Conservation (phyloP, 2,329 filamentous ascomycete species). For the Fusarium aywerte region DNA sequence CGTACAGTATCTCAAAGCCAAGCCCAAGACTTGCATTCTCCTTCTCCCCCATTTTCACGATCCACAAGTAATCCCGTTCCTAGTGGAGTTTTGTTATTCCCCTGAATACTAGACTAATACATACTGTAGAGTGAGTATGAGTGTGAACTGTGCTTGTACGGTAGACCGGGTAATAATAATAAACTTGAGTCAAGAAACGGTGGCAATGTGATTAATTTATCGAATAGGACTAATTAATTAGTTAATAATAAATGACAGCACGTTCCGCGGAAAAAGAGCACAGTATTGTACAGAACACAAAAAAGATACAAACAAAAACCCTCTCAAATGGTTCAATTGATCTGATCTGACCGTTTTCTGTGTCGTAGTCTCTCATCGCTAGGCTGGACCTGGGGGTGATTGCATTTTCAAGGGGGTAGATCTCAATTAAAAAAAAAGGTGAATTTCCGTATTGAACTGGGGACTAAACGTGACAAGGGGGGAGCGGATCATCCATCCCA, state of each 20-base stretch:
- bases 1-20: conserved; percentile 3
- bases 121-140: no score
- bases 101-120: no score
- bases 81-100: not conserved
- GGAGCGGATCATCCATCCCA: not conserved
- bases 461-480: conserved; percentile 13
- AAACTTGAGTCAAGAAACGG: conserved; percentile 20
- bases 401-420: conserved; percentile 29
- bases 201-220: conserved; percentile 13
- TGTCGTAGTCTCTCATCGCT: not conserved
- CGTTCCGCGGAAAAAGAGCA: not conserved
- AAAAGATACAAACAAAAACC: not conserved
- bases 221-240: conserved; percentile 2
- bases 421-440: conserved; percentile 35
- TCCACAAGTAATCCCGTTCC: conserved; percentile 23
- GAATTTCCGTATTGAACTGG: conserved; percentile 7
- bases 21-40: not conserved
- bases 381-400: conserved; percentile 6
- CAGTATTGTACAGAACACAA: not conserved
- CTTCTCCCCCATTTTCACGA: not conserved
- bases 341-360: conserved; percentile 14
- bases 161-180: not conserved
- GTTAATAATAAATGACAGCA: conserved; percentile 5
- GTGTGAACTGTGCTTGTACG: no score
- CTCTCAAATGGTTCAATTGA: not conserved